Evolutionary conservation across 306 rosid genomes (phyloP).

Genomic region (Inga laurina): DNA sequence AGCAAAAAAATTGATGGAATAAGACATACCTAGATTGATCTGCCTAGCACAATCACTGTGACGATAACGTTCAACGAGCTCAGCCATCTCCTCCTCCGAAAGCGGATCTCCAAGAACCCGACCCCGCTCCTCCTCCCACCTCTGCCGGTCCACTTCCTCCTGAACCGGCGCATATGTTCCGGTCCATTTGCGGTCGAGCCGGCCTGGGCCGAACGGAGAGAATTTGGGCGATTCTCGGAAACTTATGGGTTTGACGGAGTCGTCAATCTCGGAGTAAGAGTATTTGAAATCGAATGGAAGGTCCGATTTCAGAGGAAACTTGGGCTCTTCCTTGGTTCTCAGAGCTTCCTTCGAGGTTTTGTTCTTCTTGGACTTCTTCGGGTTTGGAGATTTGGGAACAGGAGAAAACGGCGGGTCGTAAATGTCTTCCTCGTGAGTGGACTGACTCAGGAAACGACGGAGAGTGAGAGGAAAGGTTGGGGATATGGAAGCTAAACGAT

Average conservation of each 20-base stretch:
- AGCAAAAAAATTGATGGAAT: not conserved
- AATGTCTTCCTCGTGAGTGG: slow-evolving; percentile 20
- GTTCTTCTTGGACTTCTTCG: slow-evolving; percentile 33
- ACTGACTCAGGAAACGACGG: slow-evolving; percentile 33
- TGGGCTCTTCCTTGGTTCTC: slow-evolving; percentile 23
- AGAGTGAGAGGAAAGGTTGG: not conserved
- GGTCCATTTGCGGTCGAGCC: slow-evolving; percentile 77
- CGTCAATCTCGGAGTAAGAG: slow-evolving; percentile 72
- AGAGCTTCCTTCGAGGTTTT: slow-evolving; percentile 20
- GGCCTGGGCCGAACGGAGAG: slow-evolving; percentile 87
- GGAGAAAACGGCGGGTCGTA: slow-evolving; percentile 85
- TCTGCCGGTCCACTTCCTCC: slow-evolving; percentile 37
- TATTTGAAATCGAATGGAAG: slow-evolving; percentile 83
- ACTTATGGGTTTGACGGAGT: slow-evolving; percentile 56
- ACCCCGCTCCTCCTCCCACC: slow-evolving; percentile 48
- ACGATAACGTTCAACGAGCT: slow-evolving; percentile 80
- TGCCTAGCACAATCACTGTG: slow-evolving; percentile 82
- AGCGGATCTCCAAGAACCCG: slow-evolving; percentile 78
- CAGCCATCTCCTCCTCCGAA: slow-evolving; percentile 64
- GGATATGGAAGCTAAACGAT: slow-evolving; percentile 7
- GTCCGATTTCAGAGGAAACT: slow-evolving; percentile 54
- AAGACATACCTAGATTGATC: slow-evolving; percentile 66
- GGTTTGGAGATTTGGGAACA: slow-evolving; percentile 36
- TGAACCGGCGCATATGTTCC: slow-evolving; percentile 65
- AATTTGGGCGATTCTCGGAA: slow-evolving; percentile 90